Base-by-base conservation (phyloP, 1,139 yeast genomes). In the Nakaseomyces bracarensis region DNA sequence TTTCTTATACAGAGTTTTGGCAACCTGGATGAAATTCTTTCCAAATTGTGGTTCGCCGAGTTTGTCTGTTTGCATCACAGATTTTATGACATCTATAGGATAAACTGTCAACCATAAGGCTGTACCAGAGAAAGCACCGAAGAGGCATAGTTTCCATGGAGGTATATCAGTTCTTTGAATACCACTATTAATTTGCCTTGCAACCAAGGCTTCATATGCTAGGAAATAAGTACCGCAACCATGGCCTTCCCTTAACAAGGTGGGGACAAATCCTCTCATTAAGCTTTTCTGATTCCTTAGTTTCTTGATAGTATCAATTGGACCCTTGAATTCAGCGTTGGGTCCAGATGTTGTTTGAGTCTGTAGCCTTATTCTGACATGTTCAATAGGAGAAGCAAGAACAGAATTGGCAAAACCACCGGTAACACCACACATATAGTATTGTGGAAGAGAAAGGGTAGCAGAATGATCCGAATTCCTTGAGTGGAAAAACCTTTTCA, bases 401-500 rank as follows among this genome's bases (percentile, higher is more conserved):
- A 87, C 75, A 2, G 94, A 86, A 66, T 85, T 87, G 34, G 94
- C 86, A 48, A 84, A 67, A 35, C 97, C 97, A 31, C 95, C 95
- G 16, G 82, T 86, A 3, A 81, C 79, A 52, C 97, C 97, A 58
- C 93, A 77, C 16, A 70, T 54, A 65, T 85, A 86, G 53, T 76
- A 86, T 60, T 89, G 93, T 19, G 61, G 45, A 40, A 73, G 68
- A 36, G 68, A 61, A 47, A 73, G 65, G 26, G 68, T 58, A 38
- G 59, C 60, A 41, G 69, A 64, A 10, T 35, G 30, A 31, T 35
- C 44, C 6, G 43, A 38, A 30, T 49, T 49, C n/a, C 39, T 38
- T 16, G 45, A 36, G 33, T 46, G 52, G 39, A 59, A 57, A 36
- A 64, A 65, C 55, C 97, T 72, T 66, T 91, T 91, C 96, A 89